Evolutionary conservation across 352 stramenopile species (phyloP).

Genomic region (Phytophthora cajani): DNA sequence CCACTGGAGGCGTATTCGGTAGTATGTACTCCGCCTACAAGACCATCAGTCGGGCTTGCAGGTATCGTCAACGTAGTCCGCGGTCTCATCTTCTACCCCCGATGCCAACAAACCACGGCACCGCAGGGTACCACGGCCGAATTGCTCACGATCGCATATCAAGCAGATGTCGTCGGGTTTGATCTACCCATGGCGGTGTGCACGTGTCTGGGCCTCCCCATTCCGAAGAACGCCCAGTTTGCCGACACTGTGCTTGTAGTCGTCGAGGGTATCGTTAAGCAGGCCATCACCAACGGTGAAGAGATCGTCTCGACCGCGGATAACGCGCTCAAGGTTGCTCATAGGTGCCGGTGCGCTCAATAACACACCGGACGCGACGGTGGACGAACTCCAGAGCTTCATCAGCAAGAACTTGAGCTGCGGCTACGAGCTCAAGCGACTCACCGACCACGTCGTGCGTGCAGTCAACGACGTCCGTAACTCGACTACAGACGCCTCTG

Average conservation of each 20-base stretch:
- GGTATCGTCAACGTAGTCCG: slow-evolving; percentile 18
- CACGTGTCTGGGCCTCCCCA: slow-evolving; percentile 50
- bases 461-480: slow-evolving; percentile 24
- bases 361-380: slow-evolving; percentile 4
- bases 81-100: slow-evolving; percentile 36
- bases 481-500: slow-evolving; percentile 8
- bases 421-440: slow-evolving; percentile 32
- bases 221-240: slow-evolving; percentile 22
- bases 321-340: slow-evolving; percentile 27
- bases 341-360: slow-evolving; percentile 18
- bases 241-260: slow-evolving; percentile 15
- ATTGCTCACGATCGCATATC: slow-evolving; percentile 21
- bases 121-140: slow-evolving; percentile 22
- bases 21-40: slow-evolving; percentile 20
- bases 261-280: slow-evolving; percentile 27
- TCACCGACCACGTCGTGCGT: slow-evolving; percentile 28
- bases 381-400: slow-evolving; percentile 30
- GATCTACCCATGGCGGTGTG: slow-evolving; percentile 59
- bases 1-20: slow-evolving; percentile 40
- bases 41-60: slow-evolving; percentile 3
- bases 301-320: slow-evolving; percentile 26
- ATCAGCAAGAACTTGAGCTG: slow-evolving; percentile 30
- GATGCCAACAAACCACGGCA: slow-evolving; percentile 25
- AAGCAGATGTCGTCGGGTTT: slow-evolving; percentile 51
- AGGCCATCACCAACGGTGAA: slow-evolving; percentile 25